Evolutionary conservation across 202 grass and related monocot species (phyloP), one percentile per base, ranked within the genome.

Genomic region (Eragrostis tef): DNA sequence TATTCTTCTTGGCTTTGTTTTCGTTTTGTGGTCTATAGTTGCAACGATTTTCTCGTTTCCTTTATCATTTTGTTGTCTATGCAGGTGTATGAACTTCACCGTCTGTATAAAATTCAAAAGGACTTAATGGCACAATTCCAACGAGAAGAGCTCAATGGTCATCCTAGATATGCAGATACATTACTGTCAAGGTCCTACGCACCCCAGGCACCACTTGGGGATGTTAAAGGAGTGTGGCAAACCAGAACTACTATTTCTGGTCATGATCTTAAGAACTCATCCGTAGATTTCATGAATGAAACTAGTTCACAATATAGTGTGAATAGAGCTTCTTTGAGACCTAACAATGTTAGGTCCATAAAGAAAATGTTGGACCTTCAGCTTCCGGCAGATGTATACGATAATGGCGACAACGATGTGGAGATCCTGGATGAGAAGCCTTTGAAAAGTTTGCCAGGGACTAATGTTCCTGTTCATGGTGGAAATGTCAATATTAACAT

Each of bases 81-180:
- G 73, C 65, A 97, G 94, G 91, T 97, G 15, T 86, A 78, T 73
- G 91, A 97, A 78, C 91, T 97, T 75, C 94, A 94, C 60, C 84
- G 81, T 45, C 66, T 97, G 67, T 97, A 97, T 80, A 90, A 86
- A 83, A 88, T 78, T 84, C 94, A 97, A 81, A 97, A 92, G 50
- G 78, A 94, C 51, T 41, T 87, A 89, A 97, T 89, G 94, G 76
- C 79, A 57, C 79, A 81, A 26, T 90, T 72, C 65, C 81, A 71
- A 81, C 80, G 56, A 47, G 65, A 49, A 66, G 83, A 88, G 57
- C 73, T 88, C 31, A 57, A 62, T 74, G 74, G 41, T 79, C 76
- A 46, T 79, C 69, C 68, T 63, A 79, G 73, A 69, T 70, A 47
- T 43, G 19, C 34, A 78, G 80, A 86, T 77, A 51, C 47, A 76